Conservation (phyloP, 345 rosid genomes). For the Trapa incisa region DNA sequence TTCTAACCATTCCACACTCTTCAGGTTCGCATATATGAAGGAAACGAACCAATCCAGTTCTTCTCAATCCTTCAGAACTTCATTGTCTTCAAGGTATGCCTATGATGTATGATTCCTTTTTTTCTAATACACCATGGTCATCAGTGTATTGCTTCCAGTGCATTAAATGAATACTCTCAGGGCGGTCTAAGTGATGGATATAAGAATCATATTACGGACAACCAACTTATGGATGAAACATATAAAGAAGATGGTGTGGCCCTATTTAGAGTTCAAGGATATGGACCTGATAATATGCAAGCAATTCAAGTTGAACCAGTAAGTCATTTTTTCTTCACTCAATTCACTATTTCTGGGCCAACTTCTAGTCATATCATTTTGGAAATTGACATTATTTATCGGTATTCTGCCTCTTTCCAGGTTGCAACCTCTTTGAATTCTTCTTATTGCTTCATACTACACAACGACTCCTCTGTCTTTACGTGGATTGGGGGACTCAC, state of each 20-base stretch:
- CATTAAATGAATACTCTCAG: slow-evolving; percentile 24
- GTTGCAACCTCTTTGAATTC: slow-evolving; percentile 80
- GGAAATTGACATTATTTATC: background rate
- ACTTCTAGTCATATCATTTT: background rate
- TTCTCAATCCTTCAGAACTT: slow-evolving; percentile 82
- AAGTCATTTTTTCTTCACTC: slow-evolving; percentile 18
- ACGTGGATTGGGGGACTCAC: slow-evolving; percentile 88
- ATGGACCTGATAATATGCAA: slow-evolving; percentile 99
- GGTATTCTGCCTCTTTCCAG: slow-evolving; percentile 25
- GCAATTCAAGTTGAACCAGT: slow-evolving; percentile 94
- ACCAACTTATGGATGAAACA: slow-evolving; percentile 63
- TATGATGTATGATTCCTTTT: background rate
- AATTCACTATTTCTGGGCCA: background rate
- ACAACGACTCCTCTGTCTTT: slow-evolving; percentile 57
- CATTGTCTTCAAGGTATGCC: slow-evolving; percentile 63
- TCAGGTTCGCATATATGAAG: slow-evolving; percentile 85
- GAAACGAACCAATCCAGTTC: slow-evolving; percentile 85
- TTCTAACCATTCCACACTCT: slow-evolving; percentile 3
- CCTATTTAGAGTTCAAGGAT: slow-evolving; percentile 77
- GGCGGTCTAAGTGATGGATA: slow-evolving; percentile 88
- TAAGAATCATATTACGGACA: slow-evolving; percentile 61
- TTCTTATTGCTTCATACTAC: slow-evolving; percentile 83
- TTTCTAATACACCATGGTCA: background rate
- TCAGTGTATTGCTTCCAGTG: background rate
- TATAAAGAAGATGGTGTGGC: slow-evolving; percentile 77